Evolutionary conservation across 1,284 basidiomycete genomes (phyloP).

Genomic region (Ceratobasidium sp.): DNA sequence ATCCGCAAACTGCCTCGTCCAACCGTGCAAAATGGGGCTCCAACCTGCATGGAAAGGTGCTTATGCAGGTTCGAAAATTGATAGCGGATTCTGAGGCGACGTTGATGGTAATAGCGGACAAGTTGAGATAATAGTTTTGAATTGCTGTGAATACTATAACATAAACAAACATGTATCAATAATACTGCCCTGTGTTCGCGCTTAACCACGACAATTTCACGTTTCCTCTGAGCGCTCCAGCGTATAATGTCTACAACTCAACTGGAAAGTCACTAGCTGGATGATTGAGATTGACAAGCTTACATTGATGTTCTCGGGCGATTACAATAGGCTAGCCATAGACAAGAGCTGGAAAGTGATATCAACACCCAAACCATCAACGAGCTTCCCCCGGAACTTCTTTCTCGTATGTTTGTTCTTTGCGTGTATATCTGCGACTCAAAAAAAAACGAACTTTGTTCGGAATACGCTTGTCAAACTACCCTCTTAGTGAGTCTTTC

Average conservation of each 20-base stretch:
- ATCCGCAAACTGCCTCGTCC: slow-evolving; percentile 62
- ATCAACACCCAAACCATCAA: slow-evolving; percentile 1
- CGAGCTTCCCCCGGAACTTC: slow-evolving; percentile 24
- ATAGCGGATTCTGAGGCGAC: slow-evolving; percentile 33
- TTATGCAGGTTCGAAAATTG: slow-evolving; percentile 55
- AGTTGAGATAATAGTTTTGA: slow-evolving; percentile 10
- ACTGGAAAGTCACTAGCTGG: too few species aligned
- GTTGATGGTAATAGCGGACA: slow-evolving; percentile 21
- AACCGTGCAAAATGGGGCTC: slow-evolving; percentile 60
- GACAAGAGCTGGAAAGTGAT: not conserved
- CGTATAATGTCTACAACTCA: too few species aligned
- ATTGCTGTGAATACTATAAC: not conserved
- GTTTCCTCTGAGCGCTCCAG: too few species aligned
- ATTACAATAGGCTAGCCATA: not conserved
- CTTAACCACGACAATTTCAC: too few species aligned
- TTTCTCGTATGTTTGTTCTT: not conserved
- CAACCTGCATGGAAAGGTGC: slow-evolving; percentile 58
- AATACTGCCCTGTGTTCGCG: too few species aligned
- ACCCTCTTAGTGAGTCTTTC: not conserved
- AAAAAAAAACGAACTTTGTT: not conserved
- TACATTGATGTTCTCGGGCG: too few species aligned
- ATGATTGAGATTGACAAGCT: too few species aligned
- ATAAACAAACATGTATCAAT: not conserved
- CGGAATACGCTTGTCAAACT: not conserved
- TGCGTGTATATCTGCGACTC: not conserved